Evolutionary conservation across 371 early-diverging fungal species (phyloP), one percentile per base, ranked within the genome.

Genomic region (Rhizopus delemar): DNA sequence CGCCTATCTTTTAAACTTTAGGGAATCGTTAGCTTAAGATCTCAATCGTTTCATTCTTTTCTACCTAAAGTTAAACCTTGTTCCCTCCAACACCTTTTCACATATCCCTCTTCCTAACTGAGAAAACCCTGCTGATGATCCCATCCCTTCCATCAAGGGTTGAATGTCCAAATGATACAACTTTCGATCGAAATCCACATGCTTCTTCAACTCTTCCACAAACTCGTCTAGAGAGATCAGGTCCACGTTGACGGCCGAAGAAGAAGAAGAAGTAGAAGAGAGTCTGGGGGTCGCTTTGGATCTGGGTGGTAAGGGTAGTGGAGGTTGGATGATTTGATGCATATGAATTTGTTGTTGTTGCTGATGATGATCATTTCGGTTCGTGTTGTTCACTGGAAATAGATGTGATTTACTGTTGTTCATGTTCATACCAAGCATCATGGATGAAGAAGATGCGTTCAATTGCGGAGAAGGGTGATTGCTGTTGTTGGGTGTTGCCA

Each of bases 61-160:
- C 64, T 74, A 74, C 80, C 80, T 79, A 35, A 79, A 79, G 46
- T 79, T 79, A 57, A 74, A 79, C 13, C 70, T 72, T 13, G 80
- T 79, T 28, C 80, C 80, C 46, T 65, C 64, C 29, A 79, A 58
- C 22, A 79, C 71, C 32, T 62, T 68, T 53, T 76, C 80, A 51
- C 80, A 79, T 12, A 79, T 69, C 7, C 63, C 68, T 53, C 80
- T 68, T n/a, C 80, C 80, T 8, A 79, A 35, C 53, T 79, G 74
- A 5, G 80, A 74, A 49, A 78, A 78, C n/a, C 68, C 69, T 3
- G 74, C 62, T 6, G 45, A 41, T 8, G 57, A 60, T 33, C 73
- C 74, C 56, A 66, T 56, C 3, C 48, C 57, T 38, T 53, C 46
- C 15, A 79, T 72, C 33, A 79, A 51, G 0, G 71, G 66, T 5